Evolutionary conservation across 768 basidiomycete genomes (phyloP).

Genomic region (Russula sp.): DNA sequence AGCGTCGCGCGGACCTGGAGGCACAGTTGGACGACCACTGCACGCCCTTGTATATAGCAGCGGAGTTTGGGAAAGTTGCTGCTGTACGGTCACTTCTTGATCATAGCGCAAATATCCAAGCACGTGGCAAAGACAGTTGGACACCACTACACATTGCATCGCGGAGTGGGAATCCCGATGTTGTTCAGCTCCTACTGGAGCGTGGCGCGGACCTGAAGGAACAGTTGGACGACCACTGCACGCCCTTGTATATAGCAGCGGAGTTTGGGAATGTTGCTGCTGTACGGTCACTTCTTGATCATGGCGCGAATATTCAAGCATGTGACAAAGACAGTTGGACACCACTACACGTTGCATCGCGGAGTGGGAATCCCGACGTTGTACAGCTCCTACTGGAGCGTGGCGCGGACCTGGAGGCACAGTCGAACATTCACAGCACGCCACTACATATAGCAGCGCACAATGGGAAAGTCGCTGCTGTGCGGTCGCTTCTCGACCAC

Average conservation of each 20-base stretch:
- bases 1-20: not conserved
- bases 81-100: too few relatives aligned
- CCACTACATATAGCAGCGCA: not conserved
- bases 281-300: too few relatives aligned
- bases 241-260: too few relatives aligned
- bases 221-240: fast-evolving
- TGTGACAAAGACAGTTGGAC: not conserved
- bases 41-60: not conserved
- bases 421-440: not conserved
- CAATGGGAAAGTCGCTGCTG: not conserved
- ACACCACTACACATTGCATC: not conserved
- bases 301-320: too few relatives aligned
- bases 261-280: too few relatives aligned
- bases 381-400: not conserved
- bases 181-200: not conserved
- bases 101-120: not conserved
- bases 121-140: not conserved
- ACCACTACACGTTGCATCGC: not conserved
- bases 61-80: too few relatives aligned
- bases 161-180: not conserved
- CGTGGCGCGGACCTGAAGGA: not conserved
- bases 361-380: not conserved
- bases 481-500: not conserved
- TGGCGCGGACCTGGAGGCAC: not conserved
- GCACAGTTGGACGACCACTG: fast-evolving